Percentiles rank a stretch among this genome's conserved stretches.
phyloP scores from a whole-genome alignment of 176 grass and related monocot species.

The Ensete ventricosum region DNA sequence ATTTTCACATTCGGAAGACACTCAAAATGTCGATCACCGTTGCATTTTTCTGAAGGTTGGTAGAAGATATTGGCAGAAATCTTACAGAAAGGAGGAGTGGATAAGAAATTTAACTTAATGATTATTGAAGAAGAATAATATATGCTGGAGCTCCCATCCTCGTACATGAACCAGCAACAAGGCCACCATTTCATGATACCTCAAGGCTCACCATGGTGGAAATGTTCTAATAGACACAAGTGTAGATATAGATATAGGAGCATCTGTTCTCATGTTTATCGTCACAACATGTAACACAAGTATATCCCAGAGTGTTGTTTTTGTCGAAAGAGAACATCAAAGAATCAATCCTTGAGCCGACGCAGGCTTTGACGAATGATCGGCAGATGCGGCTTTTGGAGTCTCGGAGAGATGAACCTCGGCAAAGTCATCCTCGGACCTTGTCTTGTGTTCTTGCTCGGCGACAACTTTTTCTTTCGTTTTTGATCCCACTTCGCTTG shows the following conservation, averaged over 20 bases:
- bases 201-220: not conserved
- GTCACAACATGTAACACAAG: not conserved
- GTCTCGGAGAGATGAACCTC: slow-evolving; percentile 29
- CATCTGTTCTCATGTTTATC: not conserved
- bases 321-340: slow-evolving; percentile 14
- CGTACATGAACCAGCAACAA: not conserved
- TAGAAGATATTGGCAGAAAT: too few species aligned
- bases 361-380: slow-evolving; percentile 30
- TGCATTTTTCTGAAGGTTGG: too few species aligned
- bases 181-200: not conserved
- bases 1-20: too few species aligned
- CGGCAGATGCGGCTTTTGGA: slow-evolving; percentile 24
- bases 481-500: slow-evolving; percentile 27
- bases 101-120: too few species aligned
- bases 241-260: not conserved
- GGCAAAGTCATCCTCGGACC: slow-evolving; percentile 12
- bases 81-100: too few species aligned
- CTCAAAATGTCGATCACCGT: too few species aligned
- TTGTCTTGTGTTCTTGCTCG: slow-evolving; percentile 31
- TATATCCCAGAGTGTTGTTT: not conserved
- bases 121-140: too few species aligned
- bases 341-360: slow-evolving; percentile 45
- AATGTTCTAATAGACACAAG: not conserved
- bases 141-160: too few species aligned
- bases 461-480: slow-evolving; percentile 40